These are phyloP conservation scores for Bondarzewia mesenterica DNA, from an alignment of 1,284 basidiomycete genomes.

Conservation along the genomic window DNA sequence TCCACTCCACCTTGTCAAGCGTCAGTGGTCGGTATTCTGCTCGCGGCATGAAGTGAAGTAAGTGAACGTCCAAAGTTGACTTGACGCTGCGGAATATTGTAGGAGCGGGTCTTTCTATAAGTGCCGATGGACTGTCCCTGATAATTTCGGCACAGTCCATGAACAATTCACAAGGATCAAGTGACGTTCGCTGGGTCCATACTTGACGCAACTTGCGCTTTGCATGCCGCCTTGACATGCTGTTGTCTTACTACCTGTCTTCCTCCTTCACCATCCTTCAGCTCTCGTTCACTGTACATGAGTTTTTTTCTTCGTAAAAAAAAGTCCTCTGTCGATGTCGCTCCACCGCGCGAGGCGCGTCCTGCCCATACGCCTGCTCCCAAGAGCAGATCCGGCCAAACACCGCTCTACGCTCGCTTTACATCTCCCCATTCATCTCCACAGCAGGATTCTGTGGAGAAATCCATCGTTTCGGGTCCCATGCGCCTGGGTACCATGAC, in stretches of 20 bases:
- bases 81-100: too few relatives aligned
- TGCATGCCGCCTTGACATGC: background rate
- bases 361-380: background rate
- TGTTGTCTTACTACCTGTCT: background rate
- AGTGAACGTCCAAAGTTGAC: too few relatives aligned
- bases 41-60: too few relatives aligned
- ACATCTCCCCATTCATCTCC: background rate
- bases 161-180: too few relatives aligned
- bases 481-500: too few relatives aligned
- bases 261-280: background rate
- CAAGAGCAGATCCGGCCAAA: background rate
- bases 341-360: background rate
- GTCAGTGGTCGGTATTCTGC: too few relatives aligned
- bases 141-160: too few relatives aligned
- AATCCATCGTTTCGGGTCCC: background rate
- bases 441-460: background rate
- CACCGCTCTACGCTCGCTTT: background rate
- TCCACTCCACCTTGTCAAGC: too few relatives aligned
- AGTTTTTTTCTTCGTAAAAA: constrained; percentile 20
- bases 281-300: constrained; percentile 13
- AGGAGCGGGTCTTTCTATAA: too few relatives aligned
- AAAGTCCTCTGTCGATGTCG: constrained; percentile 1
- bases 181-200: too few relatives aligned
- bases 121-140: too few relatives aligned
- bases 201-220: background rate